phyloP scores from a whole-genome alignment of 352 stramenopile genomes.

The Globisporangium polare region DNA sequence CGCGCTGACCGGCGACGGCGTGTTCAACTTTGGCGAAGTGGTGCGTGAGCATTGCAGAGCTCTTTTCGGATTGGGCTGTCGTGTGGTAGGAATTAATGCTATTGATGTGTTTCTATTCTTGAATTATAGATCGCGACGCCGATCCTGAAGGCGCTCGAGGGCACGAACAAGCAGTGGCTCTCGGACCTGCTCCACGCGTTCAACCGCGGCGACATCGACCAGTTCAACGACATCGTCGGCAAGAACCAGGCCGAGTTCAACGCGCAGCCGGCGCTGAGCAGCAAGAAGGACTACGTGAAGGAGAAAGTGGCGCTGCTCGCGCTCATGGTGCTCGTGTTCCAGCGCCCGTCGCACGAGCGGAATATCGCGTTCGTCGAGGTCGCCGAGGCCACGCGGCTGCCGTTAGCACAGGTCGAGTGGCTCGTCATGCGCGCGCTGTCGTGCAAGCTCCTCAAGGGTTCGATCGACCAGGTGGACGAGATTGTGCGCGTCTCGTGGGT shows the following conservation, averaged over 20 bases:
- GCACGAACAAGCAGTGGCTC: slow-evolving; percentile 93
- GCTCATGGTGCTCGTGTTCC: slow-evolving; percentile 97
- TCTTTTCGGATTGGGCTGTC: neutral
- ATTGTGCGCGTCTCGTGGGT: slow-evolving; percentile 96
- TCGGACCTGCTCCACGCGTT: slow-evolving; percentile 93
- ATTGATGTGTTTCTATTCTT: slow-evolving; percentile 4
- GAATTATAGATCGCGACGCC: slow-evolving; percentile 83
- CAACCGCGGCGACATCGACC: slow-evolving; percentile 94
- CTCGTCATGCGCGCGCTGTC: slow-evolving; percentile 97
- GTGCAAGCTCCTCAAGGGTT: slow-evolving; percentile 94
- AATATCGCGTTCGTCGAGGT: slow-evolving; percentile 95
- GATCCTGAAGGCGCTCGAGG: slow-evolving; percentile 88
- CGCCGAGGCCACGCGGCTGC: slow-evolving; percentile 80
- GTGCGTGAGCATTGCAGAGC: slow-evolving; percentile 31
- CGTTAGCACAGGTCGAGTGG: slow-evolving; percentile 95
- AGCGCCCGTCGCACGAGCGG: slow-evolving; percentile 91
- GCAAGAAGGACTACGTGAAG: slow-evolving; percentile 93
- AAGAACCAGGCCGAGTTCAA: slow-evolving; percentile 80
- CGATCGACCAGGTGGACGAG: slow-evolving; percentile 90
- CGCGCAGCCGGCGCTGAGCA: slow-evolving; percentile 92
- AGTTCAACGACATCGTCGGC: slow-evolving; percentile 88
- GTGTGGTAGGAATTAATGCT: neutral
- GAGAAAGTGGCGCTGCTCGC: slow-evolving; percentile 98
- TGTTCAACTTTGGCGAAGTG: slow-evolving; percentile 99
- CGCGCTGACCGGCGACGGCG: slow-evolving; percentile 94